Conservation (phyloP, 1,139 yeast genomes). For the Diutina pseudorugosa region DNA sequence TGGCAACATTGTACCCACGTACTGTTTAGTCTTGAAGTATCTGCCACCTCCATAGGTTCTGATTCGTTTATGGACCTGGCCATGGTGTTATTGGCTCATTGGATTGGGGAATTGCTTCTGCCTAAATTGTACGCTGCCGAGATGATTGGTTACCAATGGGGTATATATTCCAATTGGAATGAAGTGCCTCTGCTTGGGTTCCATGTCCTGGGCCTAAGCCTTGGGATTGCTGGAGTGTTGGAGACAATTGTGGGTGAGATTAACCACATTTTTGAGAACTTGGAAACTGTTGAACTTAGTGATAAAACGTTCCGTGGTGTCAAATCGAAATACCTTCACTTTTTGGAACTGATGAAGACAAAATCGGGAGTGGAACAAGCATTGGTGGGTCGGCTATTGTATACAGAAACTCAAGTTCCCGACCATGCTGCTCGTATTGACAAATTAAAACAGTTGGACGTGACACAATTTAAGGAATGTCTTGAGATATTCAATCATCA, state of each 20-base stretch:
- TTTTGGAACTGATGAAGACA: background rate
- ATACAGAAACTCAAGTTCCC: constrained; percentile 41
- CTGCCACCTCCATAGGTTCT: constrained; percentile 14
- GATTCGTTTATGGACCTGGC: constrained; percentile 24
- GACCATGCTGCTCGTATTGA: constrained; percentile 37
- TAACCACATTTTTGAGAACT: constrained; percentile 29
- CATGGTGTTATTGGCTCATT: constrained; percentile 37
- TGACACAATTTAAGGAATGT: constrained; percentile 11
- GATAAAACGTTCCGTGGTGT: constrained; percentile 12
- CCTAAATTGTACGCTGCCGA: constrained; percentile 37
- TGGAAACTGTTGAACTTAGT: constrained; percentile 31
- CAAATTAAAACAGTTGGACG: constrained; percentile 13
- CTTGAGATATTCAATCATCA: constrained; percentile 5
- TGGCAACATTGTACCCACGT: constrained; percentile 11
- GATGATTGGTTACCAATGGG: constrained; percentile 41
- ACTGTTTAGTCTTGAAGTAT: constrained; percentile 33
- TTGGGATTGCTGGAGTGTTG: constrained; percentile 22
- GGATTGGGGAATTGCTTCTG: constrained; percentile 27
- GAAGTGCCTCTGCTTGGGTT: constrained; percentile 39
- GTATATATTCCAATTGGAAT: constrained; percentile 34
- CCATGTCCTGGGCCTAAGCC: constrained; percentile 35
- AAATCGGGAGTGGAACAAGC: constrained; percentile 27
- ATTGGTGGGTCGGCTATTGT: constrained; percentile 32
- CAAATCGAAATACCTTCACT: background rate
- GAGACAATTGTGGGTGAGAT: constrained; percentile 16